These are phyloP conservation scores for Citrullus colocynthis DNA, from an alignment of 306 rosid species.

Conservation along the genomic window DNA sequence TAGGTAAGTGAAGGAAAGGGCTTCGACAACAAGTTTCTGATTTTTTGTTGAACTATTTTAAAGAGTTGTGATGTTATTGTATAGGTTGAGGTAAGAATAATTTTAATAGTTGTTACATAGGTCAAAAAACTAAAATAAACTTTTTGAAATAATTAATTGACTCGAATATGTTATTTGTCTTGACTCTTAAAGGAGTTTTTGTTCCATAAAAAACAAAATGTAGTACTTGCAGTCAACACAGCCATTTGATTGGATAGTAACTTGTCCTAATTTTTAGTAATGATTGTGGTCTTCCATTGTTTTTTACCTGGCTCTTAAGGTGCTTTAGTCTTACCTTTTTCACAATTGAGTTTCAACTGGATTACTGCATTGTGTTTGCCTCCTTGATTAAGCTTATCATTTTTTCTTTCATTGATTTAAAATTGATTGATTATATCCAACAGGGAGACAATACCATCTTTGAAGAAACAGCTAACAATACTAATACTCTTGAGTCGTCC, in stretches of 20 bases:
- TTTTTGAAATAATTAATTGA: not conserved
- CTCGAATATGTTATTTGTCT: no score
- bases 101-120: not conserved
- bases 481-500: constrained; percentile 19
- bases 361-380: not conserved
- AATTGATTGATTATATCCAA: constrained; percentile 6
- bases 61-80: not conserved
- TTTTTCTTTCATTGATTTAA: not conserved
- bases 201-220: not conserved
- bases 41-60: not conserved
- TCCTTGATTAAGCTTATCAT: not conserved
- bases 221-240: not conserved
- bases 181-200: not conserved
- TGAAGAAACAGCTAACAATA: constrained; percentile 17
- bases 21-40: not conserved
- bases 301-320: not conserved
- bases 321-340: not conserved
- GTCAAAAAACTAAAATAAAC: not conserved
- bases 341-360: not conserved
- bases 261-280: not conserved
- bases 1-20: no score
- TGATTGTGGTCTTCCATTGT: not conserved
- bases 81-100: not conserved
- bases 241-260: not conserved
- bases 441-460: constrained; percentile 39